Evolutionary conservation across 176 grass and related monocot genomes (phyloP).

Genomic region (Areca catechu): DNA sequence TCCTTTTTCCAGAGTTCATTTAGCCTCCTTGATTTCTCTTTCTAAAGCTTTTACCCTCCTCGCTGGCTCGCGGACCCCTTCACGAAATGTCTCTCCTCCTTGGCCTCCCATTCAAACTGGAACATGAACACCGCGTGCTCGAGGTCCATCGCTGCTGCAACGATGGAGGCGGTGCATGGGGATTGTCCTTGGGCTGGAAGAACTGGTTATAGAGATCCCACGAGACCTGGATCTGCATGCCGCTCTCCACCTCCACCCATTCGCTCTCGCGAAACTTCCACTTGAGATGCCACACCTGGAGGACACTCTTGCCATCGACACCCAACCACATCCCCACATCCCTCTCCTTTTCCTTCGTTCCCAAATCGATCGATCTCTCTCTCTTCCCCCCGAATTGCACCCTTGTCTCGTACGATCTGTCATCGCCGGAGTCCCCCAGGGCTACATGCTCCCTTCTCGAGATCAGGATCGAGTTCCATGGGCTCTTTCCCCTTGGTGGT

Average conservation of each 20-base stretch:
- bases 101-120: neutral
- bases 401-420: neutral
- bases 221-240: neutral
- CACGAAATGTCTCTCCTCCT: neutral
- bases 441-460: slow-evolving; percentile 7
- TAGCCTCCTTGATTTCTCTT: too few relatives aligned
- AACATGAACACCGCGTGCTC: slow-evolving; percentile 11
- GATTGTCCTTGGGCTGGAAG: neutral
- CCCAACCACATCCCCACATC: slow-evolving; percentile 4
- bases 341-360: slow-evolving; percentile 16
- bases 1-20: too few relatives aligned
- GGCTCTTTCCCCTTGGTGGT: slow-evolving; percentile 9
- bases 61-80: neutral
- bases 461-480: neutral
- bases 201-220: slow-evolving; percentile 17
- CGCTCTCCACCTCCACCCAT: neutral
- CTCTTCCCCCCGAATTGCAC: neutral
- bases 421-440: neutral
- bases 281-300: slow-evolving; percentile 16
- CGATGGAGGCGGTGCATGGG: neutral
- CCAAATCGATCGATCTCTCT: slow-evolving; percentile 13
- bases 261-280: slow-evolving; percentile 25
- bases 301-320: slow-evolving; percentile 3
- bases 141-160: neutral
- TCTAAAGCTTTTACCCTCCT: too few relatives aligned